Conservation (phyloP, 306 rosid genomes). For the Medicago arabica region DNA sequence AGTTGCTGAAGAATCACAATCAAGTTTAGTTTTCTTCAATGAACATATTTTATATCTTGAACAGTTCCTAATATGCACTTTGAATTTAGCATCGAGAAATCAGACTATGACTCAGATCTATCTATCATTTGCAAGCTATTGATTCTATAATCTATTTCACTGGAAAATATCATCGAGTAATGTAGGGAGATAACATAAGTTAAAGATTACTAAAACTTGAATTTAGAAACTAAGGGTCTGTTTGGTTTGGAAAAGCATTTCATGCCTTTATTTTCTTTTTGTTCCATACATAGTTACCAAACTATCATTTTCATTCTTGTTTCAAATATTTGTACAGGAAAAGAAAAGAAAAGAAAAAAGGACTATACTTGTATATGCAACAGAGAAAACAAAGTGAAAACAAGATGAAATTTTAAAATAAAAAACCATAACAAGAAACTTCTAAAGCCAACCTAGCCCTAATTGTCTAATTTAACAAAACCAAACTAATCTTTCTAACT, state of each 20-base stretch:
- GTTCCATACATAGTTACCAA: too few relatives aligned
- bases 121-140: constrained; percentile 4
- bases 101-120: constrained; percentile 10
- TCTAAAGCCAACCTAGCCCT: neutral
- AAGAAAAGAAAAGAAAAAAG: too few relatives aligned
- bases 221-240: neutral
- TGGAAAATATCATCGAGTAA: too few relatives aligned
- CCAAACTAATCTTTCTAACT: neutral
- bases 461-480: neutral
- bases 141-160: neutral
- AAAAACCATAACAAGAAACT: too few relatives aligned
- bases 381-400: too few relatives aligned
- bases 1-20: constrained; percentile 65
- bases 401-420: too few relatives aligned
- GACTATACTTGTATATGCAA: too few relatives aligned
- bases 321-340: too few relatives aligned
- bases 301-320: too few relatives aligned
- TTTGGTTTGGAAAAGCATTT: neutral
- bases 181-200: too few relatives aligned
- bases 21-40: constrained; percentile 32
- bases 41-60: neutral
- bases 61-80: neutral
- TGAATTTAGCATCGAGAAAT: constrained; percentile 6
- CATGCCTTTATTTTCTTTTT: neutral
- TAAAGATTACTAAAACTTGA: neutral